Evolutionary conservation across 768 basidiomycete genomes (phyloP).

Genomic region (Lentinula aciculospora): DNA sequence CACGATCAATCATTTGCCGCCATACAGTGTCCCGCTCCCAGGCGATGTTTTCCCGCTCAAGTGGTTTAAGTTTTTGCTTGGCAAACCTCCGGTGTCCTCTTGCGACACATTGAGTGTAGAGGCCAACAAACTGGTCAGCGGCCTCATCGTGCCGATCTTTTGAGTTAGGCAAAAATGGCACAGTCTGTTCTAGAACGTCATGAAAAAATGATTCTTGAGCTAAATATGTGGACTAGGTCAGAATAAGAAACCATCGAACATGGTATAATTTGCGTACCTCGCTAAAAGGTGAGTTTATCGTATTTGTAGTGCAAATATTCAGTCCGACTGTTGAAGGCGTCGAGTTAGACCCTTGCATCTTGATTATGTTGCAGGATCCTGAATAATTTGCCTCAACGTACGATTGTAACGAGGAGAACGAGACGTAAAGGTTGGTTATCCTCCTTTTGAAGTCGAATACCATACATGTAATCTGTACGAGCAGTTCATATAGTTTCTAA

Average conservation of each 20-base stretch:
- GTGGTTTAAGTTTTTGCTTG: constrained; percentile 74
- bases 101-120: constrained; percentile 86
- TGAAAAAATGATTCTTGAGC: constrained; percentile 75
- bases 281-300: constrained; percentile 86
- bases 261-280: constrained; percentile 30
- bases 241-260: background rate
- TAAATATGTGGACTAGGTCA: constrained; percentile 20
- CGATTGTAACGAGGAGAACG: constrained; percentile 69
- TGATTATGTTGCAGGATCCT: constrained; percentile 91
- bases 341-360: constrained; percentile 60
- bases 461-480: constrained; percentile 73
- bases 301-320: constrained; percentile 50
- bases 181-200: constrained; percentile 55
- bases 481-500: constrained; percentile 72
- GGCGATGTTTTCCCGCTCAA: constrained; percentile 90
- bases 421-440: constrained; percentile 78
- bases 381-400: constrained; percentile 92
- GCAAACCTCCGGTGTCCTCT: constrained; percentile 64
- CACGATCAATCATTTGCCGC: constrained; percentile 89
- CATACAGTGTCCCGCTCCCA: constrained; percentile 98
- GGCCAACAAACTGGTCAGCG: constrained; percentile 52
- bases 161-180: constrained; percentile 62
- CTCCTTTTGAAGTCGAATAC: constrained; percentile 85
- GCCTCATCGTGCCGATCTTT: constrained; percentile 58
- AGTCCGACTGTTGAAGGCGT: background rate